A percentile compares a stretch with the other conserved stretches of the same genome.
Conservation (phyloP, 768 basidiomycete genomes). For the Lactarius sanguifluus region DNA sequence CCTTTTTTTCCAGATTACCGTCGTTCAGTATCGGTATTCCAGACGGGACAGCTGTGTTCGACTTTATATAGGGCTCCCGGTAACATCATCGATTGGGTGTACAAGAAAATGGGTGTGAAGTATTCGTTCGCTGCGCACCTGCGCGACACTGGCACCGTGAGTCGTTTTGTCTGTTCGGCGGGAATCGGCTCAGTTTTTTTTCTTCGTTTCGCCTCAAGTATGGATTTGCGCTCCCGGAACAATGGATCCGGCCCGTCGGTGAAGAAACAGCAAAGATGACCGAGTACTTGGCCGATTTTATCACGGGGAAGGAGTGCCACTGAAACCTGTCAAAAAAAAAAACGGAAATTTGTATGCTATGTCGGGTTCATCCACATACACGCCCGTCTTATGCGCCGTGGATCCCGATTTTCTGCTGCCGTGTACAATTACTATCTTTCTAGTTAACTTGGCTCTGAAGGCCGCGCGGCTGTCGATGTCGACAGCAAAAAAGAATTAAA, state of each 20-base stretch:
- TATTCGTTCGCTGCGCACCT: slow-evolving; percentile 65
- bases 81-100: slow-evolving; percentile 68
- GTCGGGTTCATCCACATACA: background rate
- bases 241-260: slow-evolving; percentile 74
- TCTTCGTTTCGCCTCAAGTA: slow-evolving; percentile 46
- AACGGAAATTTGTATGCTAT: background rate
- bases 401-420: background rate
- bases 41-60: slow-evolving; percentile 50
- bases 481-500: background rate
- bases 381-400: background rate
- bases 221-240: slow-evolving; percentile 71
- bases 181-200: slow-evolving; percentile 9
- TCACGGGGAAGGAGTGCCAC: slow-evolving; percentile 41
- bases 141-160: slow-evolving; percentile 67
- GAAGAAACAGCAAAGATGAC: slow-evolving; percentile 72
- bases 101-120: slow-evolving; percentile 53
- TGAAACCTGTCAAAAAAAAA: slow-evolving; percentile 4
- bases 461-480: background rate
- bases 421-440: background rate
- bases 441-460: background rate
- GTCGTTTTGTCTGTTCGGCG: slow-evolving; percentile 31
- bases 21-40: background rate
- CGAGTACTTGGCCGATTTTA: slow-evolving; percentile 66
- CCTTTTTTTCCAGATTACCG: background rate
- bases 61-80: slow-evolving; percentile 56